Base-by-base conservation (phyloP, 129 eudicot species). In the Flaveria bidentis region DNA sequence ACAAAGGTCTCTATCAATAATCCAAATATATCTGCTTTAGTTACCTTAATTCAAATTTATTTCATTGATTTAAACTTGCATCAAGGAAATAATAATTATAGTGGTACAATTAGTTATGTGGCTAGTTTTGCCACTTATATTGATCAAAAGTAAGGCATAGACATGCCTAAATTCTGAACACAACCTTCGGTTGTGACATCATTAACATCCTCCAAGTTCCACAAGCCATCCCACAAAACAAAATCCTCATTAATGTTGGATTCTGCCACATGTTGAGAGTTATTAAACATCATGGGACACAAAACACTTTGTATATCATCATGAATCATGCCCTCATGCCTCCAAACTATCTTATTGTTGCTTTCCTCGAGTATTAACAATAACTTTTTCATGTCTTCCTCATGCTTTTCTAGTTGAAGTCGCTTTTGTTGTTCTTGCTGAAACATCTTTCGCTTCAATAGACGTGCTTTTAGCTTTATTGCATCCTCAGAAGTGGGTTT, bases 181-280 rank as follows among this genome's bases (percentile, higher is more conserved):
- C 80, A 80, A 80, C 84, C 84, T 80, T 80, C 58, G 71, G 76
- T 74, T 80, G 84, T 67, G 76, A 63, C 84, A 67, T 58, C 67
- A 88, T 77, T 51, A 42, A 82, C 30, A 81, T 85, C 88, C 67
- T 86, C 88, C 72, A 88, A 22, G 82, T 82, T 86, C 93, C 96
- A 87, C 74, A 90, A 81, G 25, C 82, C 86, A 80, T 90, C 93
- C 96, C 96, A 90, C 67, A 75, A 62, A 64, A 69, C 71, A 67
- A 74, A 80, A 16, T 88, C 91, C 47, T 91, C 91, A 64, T 71
- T 79, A 20, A 78, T 44, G 25, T 61, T 81, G 14, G 83, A 77
- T 50, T 20, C 80, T 12, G 68, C 30, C 39, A 69, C 57, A 36
- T 77, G 76, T 39, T 77, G 80, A 56, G 53, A 64, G 51, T 85